Evolutionary conservation across 805 yeast genomes (phyloP).

Genomic region (Ogataea saltuana): DNA sequence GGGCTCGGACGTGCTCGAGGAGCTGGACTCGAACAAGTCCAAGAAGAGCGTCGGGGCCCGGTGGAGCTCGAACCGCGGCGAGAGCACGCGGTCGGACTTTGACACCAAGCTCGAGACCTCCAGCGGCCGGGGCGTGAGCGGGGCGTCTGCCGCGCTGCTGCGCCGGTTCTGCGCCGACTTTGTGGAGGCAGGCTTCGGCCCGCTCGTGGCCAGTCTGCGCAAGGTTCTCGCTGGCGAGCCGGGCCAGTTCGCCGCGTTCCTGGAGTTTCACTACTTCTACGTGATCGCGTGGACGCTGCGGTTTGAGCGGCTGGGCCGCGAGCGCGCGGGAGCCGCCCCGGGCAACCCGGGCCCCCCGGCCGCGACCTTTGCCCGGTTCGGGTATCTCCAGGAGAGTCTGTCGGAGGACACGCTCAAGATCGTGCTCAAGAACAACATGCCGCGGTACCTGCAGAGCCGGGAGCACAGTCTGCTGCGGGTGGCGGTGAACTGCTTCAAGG

Average conservation of each 20-base stretch:
- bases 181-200: slow-evolving; percentile 74
- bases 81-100: slow-evolving; percentile 32
- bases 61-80: slow-evolving; percentile 18
- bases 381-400: slow-evolving; percentile 44
- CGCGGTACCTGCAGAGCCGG: slow-evolving; percentile 42
- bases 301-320: slow-evolving; percentile 52
- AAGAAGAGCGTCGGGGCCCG: slow-evolving; percentile 49
- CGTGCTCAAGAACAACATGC: slow-evolving; percentile 38
- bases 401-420: slow-evolving; percentile 62
- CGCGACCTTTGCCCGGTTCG: slow-evolving; percentile 32
- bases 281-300: slow-evolving; percentile 75
- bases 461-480: slow-evolving; percentile 69
- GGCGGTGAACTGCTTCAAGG: slow-evolving; percentile 64
- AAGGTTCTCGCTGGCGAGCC: slow-evolving; percentile 31
- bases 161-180: slow-evolving; percentile 55
- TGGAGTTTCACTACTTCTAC: slow-evolving; percentile 51
- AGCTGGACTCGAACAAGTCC: slow-evolving; percentile 63
- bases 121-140: slow-evolving; percentile 34
- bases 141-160: slow-evolving; percentile 35
- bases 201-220: slow-evolving; percentile 54
- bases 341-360: slow-evolving; percentile 10
- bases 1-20: slow-evolving; percentile 51
- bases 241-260: slow-evolving; percentile 25
- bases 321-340: slow-evolving; percentile 18
- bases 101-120: slow-evolving; percentile 29